Percentiles rank a stretch among this genome's conserved stretches.
Evolutionary conservation across 2,329 filamentous ascomycete genomes (phyloP).

Genomic region (Cercospora berteroae): DNA sequence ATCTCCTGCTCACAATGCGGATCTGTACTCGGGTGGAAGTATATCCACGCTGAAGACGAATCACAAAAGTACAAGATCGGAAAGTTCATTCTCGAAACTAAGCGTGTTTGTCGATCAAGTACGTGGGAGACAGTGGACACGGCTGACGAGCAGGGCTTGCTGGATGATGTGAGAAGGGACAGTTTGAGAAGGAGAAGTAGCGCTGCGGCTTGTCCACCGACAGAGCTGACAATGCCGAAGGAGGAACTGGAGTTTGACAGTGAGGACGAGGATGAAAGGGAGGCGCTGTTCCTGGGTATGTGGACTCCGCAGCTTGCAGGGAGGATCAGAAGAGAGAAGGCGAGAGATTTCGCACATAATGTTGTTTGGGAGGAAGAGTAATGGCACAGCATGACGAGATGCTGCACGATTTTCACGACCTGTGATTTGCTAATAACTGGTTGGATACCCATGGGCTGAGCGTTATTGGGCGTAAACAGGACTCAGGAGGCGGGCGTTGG

Average conservation of each 20-base stretch:
- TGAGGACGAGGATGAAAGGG: constrained; percentile 66
- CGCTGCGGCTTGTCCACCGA: constrained; percentile 24
- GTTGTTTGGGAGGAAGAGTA: constrained; percentile 8
- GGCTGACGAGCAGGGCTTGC: constrained; percentile 26
- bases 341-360: constrained; percentile 6
- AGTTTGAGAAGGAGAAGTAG: constrained; percentile 56
- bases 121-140: constrained; percentile 51
- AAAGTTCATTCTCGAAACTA: constrained; percentile 65
- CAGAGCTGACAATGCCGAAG: constrained; percentile 19
- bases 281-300: constrained; percentile 62
- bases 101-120: constrained; percentile 50
- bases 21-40: constrained; percentile 62
- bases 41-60: constrained; percentile 61
- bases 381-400: background rate
- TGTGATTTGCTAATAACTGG: background rate
- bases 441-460: background rate
- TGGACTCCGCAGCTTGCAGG: constrained; percentile 58
- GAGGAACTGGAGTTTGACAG: constrained; percentile 59
- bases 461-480: background rate
- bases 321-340: constrained; percentile 43
- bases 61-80: constrained; percentile 63
- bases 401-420: background rate
- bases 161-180: constrained; percentile 25
- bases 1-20: constrained; percentile 58
- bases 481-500: background rate